Base-by-base conservation (phyloP, 495 filamentous ascomycete genomes). In the Cenococcum geophilum region DNA sequence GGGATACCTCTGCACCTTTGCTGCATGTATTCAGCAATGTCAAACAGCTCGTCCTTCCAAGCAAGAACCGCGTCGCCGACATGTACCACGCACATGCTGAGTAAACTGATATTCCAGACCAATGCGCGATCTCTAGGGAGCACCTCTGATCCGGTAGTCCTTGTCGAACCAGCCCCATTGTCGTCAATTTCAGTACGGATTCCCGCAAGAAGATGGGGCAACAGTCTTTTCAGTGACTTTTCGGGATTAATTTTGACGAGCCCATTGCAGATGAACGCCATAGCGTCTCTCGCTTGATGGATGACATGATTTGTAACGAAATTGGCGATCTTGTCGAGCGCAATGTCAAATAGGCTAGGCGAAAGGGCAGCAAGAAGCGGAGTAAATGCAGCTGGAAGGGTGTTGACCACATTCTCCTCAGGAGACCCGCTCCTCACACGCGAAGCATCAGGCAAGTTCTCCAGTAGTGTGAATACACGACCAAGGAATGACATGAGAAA, bases 81-180 rank as follows among this genome's bases (percentile, higher is more conserved):
- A 64, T 99, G 93, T 43, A 99, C 93, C 12, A 96, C 89, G 61
- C 89, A 95, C 93, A 99, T 99, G 73, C 91, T 96, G 2, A 99
- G 83, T 78, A 97, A 89, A 73, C 90, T 96, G 67, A 99, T 83
- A 71, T 96, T 89, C 95, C 95, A 97, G 14, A 97, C 91, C 18
- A 99, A 77, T 12, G 87, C 93, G 23, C 95, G 80, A 72, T 99
- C 93, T 66, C 93, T 82, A 32, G 93, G 93, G 40, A 97, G 80
- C 32, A 97, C 89, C 70, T 99, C 93, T 20, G 89, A 86, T 16
- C 95, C 93, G 40, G 90, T 93, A 45, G 89, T 97, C 63, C 93
- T 80, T 27, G 95, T 95, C 35, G 93, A 96, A 6, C 91, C 93
- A 12, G 93, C 93, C n/a, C 90, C 89, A 67, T 97, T 97, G 69